These are phyloP conservation scores for Nectriaceae sp. DNA, from an alignment of 2,329 filamentous ascomycete genomes.

Conservation along the genomic window DNA sequence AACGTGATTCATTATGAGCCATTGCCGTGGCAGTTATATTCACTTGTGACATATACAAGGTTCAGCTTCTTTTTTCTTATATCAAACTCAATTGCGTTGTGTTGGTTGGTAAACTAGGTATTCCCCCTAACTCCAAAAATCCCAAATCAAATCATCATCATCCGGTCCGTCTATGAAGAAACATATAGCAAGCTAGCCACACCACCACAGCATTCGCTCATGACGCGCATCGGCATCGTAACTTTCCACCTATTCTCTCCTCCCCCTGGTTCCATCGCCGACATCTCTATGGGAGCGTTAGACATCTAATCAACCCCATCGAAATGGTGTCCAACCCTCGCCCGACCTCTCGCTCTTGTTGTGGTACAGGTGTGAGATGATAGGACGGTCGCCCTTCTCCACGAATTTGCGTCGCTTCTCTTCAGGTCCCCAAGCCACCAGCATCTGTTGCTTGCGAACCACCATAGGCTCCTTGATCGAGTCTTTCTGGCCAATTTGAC, in stretches of 20 bases:
- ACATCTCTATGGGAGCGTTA: too few relatives aligned
- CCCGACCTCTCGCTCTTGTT: conserved; percentile 14
- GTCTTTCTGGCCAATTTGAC: conserved; percentile 36
- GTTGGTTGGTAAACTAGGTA: not conserved
- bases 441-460: conserved; percentile 39
- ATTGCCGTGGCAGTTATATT: too few relatives aligned
- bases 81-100: not conserved
- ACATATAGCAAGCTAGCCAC: not conserved
- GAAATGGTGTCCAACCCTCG: conserved; percentile 17
- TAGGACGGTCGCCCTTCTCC: conserved; percentile 29
- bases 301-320: conserved; percentile 10
- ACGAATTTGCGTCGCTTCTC: conserved; percentile 33
- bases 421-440: conserved; percentile 40
- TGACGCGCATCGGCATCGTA: too few relatives aligned
- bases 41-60: too few relatives aligned
- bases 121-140: not conserved
- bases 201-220: not conserved
- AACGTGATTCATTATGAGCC: too few relatives aligned
- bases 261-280: too few relatives aligned
- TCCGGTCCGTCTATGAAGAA: not conserved
- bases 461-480: conserved; percentile 35
- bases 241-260: too few relatives aligned
- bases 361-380: conserved; percentile 32
- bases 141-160: not conserved
- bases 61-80: too few relatives aligned